Base-by-base conservation (phyloP, 2,329 filamentous ascomycete species). In the Exserohilum turcica region DNA sequence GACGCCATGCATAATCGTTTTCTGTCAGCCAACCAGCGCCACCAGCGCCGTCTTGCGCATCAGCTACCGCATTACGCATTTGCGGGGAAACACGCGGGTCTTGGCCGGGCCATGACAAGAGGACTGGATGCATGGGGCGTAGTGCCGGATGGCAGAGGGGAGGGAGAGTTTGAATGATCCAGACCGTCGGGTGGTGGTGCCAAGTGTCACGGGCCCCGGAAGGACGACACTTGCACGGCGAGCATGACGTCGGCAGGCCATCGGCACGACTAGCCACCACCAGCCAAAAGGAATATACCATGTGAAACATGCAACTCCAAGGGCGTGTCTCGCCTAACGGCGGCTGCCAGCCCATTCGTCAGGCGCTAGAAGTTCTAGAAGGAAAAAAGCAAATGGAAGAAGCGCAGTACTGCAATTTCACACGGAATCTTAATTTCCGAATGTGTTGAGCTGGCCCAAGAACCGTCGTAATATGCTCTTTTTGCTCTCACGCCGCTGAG, bases 1-100 rank as follows among this genome's bases (percentile, higher is more conserved):
- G 40, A 45, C 48, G 43, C 52, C 36, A 29, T 60, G 60, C 60
- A 63, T 63, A 48, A 57, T 50, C 40, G 52, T 44, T 40, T 52
- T 46, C 49, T 43, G 42, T 46, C 53, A 55, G 56, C 53, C 43
- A 44, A 54, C 51, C 21, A 27, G 43, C 54, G 56, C 54, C 56
- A 59, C 42, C 52, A 52, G 52, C 48, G 42, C 48, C 39, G 31
- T 51, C 31, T 48, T 48, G 45, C 47, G 46, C 48, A 56, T 37
- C 38, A 32, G 54, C 54, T 54, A 54, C 52, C 49, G 47, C 43
- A 54, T 43, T 43, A 48, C 50, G 48, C 36, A 44, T 24, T 59
- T 58, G 59, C 54, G 54, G 54, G 58, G 54, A 48, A 49, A 16
- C 28, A 40, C 32, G 31, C 16, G 21, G 45, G 19, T 43, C 45